Evolutionary conservation across 106 monocot genomes (phyloP).

Genomic region (Dendrobium huoshanense): DNA sequence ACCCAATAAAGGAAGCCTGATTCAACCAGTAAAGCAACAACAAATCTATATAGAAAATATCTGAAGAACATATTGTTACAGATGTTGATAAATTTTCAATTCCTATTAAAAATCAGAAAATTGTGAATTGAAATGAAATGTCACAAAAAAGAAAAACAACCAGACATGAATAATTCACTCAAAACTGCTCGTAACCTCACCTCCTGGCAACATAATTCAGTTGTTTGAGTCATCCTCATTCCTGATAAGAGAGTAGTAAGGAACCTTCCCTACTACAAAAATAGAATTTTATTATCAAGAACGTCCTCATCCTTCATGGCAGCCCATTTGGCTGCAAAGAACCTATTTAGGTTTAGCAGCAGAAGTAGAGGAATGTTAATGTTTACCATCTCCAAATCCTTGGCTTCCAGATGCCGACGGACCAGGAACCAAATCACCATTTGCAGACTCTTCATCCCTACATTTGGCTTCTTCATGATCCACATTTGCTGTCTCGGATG

Average conservation of each 20-base stretch:
- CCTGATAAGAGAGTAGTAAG: constrained; percentile 10
- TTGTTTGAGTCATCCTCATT: constrained; percentile 5
- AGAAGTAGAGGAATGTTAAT: constrained; percentile 10
- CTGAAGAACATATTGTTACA: no score
- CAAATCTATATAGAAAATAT: not conserved
- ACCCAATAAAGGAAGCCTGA: not conserved
- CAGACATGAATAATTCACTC: not conserved
- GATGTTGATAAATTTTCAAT: not conserved
- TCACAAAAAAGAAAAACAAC: no score
- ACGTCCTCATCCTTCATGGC: not conserved
- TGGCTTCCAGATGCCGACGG: not conserved
- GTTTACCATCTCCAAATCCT: constrained; percentile 28
- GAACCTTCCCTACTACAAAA: constrained; percentile 22
- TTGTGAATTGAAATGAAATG: not conserved
- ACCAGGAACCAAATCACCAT: not conserved
- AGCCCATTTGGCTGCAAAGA: not conserved
- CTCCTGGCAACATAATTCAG: not conserved
- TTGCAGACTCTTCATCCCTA: constrained; percentile 24
- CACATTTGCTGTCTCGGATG: constrained; percentile 2
- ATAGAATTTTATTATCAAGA: constrained; percentile 5
- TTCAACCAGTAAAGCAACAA: not conserved
- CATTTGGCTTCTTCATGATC: constrained; percentile 11
- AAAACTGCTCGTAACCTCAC: not conserved
- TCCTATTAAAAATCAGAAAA: not conserved
- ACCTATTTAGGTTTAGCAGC: constrained; percentile 8